A percentile compares a stretch with the other conserved stretches of the same genome.
phyloP scores from a whole-genome alignment of 2,329 filamentous ascomycete genomes.

The Colletotrichum nymphaeae region DNA sequence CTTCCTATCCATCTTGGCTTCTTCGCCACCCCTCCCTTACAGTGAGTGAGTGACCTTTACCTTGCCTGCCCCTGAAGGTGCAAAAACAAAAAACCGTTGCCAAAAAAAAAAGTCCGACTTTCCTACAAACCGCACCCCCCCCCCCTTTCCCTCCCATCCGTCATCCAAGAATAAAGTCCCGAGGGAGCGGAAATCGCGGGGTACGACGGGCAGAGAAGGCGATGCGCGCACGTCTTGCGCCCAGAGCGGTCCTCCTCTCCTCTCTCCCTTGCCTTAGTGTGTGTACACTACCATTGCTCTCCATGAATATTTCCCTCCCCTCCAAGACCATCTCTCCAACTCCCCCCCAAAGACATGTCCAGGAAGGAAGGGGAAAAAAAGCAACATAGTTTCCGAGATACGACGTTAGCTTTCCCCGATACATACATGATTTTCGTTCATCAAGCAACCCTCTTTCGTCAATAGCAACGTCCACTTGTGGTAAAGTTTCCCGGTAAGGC shows the following conservation, averaged over 20 bases:
- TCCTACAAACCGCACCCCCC: background rate
- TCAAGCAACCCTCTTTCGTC: background rate
- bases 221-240: background rate
- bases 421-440: background rate
- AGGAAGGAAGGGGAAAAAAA: background rate
- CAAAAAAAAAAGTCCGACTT: background rate
- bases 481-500: slow-evolving; percentile 2
- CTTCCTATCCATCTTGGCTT: background rate
- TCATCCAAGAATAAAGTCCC: background rate
- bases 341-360: background rate
- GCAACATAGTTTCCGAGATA: slow-evolving; percentile 7
- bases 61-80: background rate
- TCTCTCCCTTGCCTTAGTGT: background rate
- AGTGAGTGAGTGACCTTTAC: background rate
- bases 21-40: background rate
- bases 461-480: background rate
- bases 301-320: background rate
- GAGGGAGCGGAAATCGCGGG: slow-evolving; percentile 29
- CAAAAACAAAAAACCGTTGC: background rate
- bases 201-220: slow-evolving; percentile 6
- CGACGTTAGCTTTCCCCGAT: slow-evolving; percentile 7
- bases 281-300: too few species aligned
- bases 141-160: background rate
- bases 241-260: background rate
- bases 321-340: background rate